A percentile compares a stretch with the other conserved stretches of the same genome.
Conservation (phyloP, 768 basidiomycete genomes). For the Ramaria sp. region DNA sequence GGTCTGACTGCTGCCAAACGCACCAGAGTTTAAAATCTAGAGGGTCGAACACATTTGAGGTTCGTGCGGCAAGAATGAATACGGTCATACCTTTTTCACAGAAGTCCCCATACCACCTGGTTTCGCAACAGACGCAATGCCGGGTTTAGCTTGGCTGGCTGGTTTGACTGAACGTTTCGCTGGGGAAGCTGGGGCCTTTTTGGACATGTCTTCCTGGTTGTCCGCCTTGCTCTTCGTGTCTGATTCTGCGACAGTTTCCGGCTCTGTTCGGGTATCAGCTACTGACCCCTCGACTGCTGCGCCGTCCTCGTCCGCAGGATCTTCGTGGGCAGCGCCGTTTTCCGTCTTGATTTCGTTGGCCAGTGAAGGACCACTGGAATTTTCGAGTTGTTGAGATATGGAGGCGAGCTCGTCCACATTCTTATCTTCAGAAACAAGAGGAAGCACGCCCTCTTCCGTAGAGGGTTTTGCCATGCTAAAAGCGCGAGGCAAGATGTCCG, state of each 20-base stretch:
- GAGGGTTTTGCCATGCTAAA: conserved; percentile 1
- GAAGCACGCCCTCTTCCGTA: neutral
- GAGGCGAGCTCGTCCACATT: neutral
- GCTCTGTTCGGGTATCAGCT: conserved; percentile 12
- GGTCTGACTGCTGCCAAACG: conserved; percentile 46
- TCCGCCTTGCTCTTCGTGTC: conserved; percentile 30
- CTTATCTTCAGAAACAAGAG: conserved; percentile 1
- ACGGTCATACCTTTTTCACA: conserved; percentile 52
- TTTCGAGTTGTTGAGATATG: neutral
- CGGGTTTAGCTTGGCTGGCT: neutral
- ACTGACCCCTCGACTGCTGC: conserved; percentile 11
- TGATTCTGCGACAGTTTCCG: conserved; percentile 17
- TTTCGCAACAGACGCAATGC: neutral
- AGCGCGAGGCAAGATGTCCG: neutral
- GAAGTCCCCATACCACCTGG: conserved; percentile 20
- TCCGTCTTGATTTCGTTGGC: conserved; percentile 30
- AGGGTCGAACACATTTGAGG: conserved; percentile 7
- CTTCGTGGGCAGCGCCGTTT: conserved; percentile 23
- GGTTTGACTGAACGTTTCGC: conserved; percentile 19
- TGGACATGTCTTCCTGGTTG: conserved; percentile 17
- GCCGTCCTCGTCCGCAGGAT: conserved; percentile 15
- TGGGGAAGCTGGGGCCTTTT: conserved; percentile 27
- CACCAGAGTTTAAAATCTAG: conserved; percentile 56
- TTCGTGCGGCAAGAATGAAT: conserved; percentile 3
- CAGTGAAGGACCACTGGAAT: neutral